Percentiles rank a stretch among this genome's conserved stretches.
Conservation (phyloP, 2,329 filamentous ascomycete genomes). For the Diaporthe australafricana region DNA sequence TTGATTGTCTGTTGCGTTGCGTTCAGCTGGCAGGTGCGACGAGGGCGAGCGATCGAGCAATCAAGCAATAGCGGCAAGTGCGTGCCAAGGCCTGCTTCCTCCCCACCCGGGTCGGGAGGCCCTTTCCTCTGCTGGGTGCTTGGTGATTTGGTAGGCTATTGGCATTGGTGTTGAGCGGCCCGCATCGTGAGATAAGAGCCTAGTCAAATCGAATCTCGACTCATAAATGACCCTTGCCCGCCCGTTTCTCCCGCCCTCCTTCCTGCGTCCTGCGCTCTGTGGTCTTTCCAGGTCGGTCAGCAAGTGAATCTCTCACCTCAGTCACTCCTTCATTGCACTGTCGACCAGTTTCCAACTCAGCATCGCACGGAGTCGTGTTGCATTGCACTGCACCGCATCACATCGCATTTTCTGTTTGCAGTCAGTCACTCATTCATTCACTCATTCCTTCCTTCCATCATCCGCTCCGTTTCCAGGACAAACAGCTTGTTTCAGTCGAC, state of each 20-base stretch:
- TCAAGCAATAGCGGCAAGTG: constrained; percentile 7
- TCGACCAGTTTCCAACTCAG: background rate
- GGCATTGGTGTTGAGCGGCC: constrained; percentile 3
- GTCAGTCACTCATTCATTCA: background rate
- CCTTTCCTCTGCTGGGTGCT: constrained; percentile 12
- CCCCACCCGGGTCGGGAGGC: constrained; percentile 23
- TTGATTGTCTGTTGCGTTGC: background rate
- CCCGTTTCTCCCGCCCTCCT: background rate
- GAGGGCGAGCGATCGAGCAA: background rate
- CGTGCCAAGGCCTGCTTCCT: constrained; percentile 6
- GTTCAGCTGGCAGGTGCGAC: background rate
- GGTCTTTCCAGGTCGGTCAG: background rate
- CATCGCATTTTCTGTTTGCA: background rate
- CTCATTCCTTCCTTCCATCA: background rate
- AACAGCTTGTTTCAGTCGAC: background rate
- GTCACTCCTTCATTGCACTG: constrained; percentile 28
- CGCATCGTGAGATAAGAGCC: constrained; percentile 29
- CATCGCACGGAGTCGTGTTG: background rate
- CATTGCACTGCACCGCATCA: background rate
- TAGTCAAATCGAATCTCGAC: background rate
- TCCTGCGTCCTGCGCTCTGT: background rate
- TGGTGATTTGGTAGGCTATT: too few relatives aligned
- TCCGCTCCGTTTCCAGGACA: background rate
- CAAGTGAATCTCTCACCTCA: constrained; percentile 20
- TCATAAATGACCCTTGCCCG: constrained; percentile 7